A percentile compares a stretch with the other conserved stretches of the same genome.
These are phyloP conservation scores for Ballota nigra DNA, from an alignment of 257 asterid genomes.

Conservation along the genomic window DNA sequence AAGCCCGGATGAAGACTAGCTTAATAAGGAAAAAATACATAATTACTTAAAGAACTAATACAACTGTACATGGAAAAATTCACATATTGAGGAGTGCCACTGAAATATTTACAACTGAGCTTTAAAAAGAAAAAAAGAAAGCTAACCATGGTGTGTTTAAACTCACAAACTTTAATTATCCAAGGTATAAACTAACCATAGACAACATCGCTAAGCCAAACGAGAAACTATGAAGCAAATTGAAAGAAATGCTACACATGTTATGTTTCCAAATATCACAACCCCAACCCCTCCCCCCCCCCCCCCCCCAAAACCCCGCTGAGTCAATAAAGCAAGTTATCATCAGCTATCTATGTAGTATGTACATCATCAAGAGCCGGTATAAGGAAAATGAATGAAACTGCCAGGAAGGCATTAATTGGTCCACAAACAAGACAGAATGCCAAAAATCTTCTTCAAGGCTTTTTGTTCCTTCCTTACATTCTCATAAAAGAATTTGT, in stretches of 20 bases:
- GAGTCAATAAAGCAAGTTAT: neutral
- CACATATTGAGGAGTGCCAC: neutral
- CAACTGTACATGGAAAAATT: slow-evolving; percentile 3
- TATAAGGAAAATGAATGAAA: neutral
- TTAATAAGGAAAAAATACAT: neutral
- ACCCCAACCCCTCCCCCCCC: no score
- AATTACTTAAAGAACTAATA: neutral
- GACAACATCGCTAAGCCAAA: neutral
- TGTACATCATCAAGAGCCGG: neutral
- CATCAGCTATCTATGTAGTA: no score
- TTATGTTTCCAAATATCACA: neutral
- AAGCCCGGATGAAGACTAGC: neutral
- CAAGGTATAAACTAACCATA: neutral
- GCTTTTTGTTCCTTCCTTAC: neutral
- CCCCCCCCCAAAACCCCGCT: no score
- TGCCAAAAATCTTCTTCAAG: neutral
- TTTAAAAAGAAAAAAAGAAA: no score
- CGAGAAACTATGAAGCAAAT: neutral
- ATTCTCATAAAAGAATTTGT: neutral
- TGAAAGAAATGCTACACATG: neutral
- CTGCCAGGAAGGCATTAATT: neutral
- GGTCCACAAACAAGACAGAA: neutral
- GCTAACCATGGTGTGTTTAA: neutral
- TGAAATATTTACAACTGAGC: no score
- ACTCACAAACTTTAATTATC: slow-evolving; percentile 10